phyloP scores from a whole-genome alignment of 1,139 yeast species.

The Sugiyamaella xylanicola region DNA sequence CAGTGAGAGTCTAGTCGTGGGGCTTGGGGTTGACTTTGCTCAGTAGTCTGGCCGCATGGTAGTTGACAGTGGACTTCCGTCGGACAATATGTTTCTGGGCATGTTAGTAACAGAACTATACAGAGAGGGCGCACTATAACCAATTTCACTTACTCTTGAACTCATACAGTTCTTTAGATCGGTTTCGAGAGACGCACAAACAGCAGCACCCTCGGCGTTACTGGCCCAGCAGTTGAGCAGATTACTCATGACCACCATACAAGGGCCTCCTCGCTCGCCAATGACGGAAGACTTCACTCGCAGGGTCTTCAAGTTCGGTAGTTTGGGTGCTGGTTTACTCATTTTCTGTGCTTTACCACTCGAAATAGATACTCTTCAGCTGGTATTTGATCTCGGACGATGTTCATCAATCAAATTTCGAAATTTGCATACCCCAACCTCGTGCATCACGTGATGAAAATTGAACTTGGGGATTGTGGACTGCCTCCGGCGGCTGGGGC shows the following conservation, averaged over 20 bases:
- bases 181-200: constrained; percentile 63
- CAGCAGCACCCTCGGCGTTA: constrained; percentile 77
- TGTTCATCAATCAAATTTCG: constrained; percentile 1
- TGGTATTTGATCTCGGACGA: no score
- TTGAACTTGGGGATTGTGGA: neutral
- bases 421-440: constrained; percentile 5
- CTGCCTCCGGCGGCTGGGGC: neutral
- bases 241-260: constrained; percentile 80
- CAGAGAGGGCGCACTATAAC: neutral
- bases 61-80: constrained; percentile 62
- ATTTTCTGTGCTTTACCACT: no score
- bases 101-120: constrained; percentile 9
- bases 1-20: constrained; percentile 53
- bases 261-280: constrained; percentile 63
- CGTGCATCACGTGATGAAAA: neutral
- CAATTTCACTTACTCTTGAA: constrained; percentile 35
- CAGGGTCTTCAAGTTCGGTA: constrained; percentile 78
- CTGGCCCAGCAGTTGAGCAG: constrained; percentile 96
- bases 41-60: constrained; percentile 80
- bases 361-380: no score
- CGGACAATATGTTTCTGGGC: constrained; percentile 39
- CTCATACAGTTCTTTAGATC: constrained; percentile 60
- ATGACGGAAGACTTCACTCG: constrained; percentile 67
- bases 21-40: constrained; percentile 76
- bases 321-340: constrained; percentile 41